Evolutionary conservation across 306 rosid species (phyloP), one percentile per base, ranked within the genome.

Genomic region (Aeschynomene evenia): DNA sequence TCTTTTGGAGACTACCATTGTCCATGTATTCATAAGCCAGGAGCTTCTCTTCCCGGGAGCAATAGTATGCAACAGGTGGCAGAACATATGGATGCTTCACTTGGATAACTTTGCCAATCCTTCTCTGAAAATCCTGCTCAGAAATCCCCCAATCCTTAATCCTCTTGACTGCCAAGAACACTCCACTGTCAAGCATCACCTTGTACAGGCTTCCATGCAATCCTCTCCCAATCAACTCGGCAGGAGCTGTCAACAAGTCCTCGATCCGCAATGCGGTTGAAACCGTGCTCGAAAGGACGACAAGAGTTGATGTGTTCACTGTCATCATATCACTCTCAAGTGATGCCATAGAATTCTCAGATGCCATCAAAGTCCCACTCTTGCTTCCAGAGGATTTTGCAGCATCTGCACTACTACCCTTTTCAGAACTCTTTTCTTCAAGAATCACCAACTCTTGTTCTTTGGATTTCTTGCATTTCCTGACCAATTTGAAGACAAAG

Each of bases 161-260:
- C 71, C 92, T 82, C 78, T 87, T 82, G 54, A 80, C 89, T 34
- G 82, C 92, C 68, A 87, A 62, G n/a, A 40, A 18, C 39, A 70
- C 66, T 53, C 84, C 81, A 36, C 55, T 77, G 20, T 70, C 78
- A 13, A 87, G 67, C 74, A 62, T 70, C 76, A 84, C 86, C 70
- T 78, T 84, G 78, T 68, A 82, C 33, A 80, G 61, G 82, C 92
- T 87, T 53, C 89, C 89, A 52, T 80, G 63, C 50, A 78, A 80
- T 43, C 86, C 89, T 78, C 78, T 84, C 63, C 77, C 86, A 20
- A 86, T 61, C 63, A 86, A 58, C 67, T 83, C 85, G 6, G 91
- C 91, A 11, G 86, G 88, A 49, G 91, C 86, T 57, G 60, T 73
- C 1, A 86, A 84, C 83, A 86, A 18, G 36, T 81, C 81, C 85